Conservation (phyloP, 2,329 filamentous ascomycete genomes). For the Curvularia sp. region DNA sequence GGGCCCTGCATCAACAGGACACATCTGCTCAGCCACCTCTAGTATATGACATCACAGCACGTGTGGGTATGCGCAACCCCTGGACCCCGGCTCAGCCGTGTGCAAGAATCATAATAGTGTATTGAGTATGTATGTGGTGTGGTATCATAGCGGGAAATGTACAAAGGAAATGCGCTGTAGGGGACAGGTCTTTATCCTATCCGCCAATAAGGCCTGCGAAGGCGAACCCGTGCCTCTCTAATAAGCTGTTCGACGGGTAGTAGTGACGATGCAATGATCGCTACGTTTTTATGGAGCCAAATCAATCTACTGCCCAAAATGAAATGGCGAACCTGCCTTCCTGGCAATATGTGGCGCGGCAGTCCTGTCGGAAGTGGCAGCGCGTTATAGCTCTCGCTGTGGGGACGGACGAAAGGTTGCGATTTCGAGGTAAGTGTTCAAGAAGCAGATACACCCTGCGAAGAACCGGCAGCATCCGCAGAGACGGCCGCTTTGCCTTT, state of each 20-base stretch:
- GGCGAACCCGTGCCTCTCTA: conserved; percentile 28
- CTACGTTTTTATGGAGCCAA: conserved; percentile 12
- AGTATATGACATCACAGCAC: conserved; percentile 36
- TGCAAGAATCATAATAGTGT: conserved; percentile 16
- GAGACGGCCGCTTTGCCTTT: conserved; percentile 45
- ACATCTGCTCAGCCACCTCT: conserved; percentile 19
- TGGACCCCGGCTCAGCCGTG: background rate
- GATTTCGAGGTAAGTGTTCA: conserved; percentile 15
- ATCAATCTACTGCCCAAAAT: conserved; percentile 13
- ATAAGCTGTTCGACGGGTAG: conserved; percentile 10
- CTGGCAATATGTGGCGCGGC: conserved; percentile 19
- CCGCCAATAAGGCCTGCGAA: conserved; percentile 30
- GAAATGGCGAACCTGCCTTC: conserved; percentile 3
- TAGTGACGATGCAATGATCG: conserved; percentile 16
- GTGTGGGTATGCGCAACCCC: background rate
- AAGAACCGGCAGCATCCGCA: conserved; percentile 34
- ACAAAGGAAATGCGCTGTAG: conserved; percentile 17
- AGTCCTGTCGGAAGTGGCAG: conserved; percentile 30
- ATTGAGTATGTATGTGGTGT: conserved; percentile 30
- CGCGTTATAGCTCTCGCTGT: background rate
- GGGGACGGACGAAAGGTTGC: background rate
- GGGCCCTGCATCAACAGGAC: conserved; percentile 14
- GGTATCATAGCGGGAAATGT: conserved; percentile 40
- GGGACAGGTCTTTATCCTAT: conserved; percentile 1
- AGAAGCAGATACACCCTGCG: conserved; percentile 24